Evolutionary conservation across 2,329 filamentous ascomycete species (phyloP), one percentile per base, ranked within the genome.

Genomic region (Exophiala xenobiotica): DNA sequence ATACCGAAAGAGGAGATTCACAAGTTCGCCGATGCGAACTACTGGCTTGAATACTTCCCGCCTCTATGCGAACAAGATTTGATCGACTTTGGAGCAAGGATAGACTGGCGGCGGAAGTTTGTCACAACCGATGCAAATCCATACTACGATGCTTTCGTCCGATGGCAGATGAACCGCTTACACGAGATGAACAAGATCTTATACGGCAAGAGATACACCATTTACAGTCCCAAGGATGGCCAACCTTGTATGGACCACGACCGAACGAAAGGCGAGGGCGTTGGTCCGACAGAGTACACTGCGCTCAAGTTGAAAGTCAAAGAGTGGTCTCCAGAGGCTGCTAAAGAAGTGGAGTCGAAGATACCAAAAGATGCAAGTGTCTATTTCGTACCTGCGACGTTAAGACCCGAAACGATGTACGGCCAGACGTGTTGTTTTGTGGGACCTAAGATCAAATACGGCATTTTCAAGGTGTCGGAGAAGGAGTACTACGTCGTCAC

Each of bases 391-490:
- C 88, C 93, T 9, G 93, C 93, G 12, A 97, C 93, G 49, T 80
- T 99, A 56, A 81, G 93, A 56, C 90, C 93, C 2, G 93, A 99
- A 77, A 99, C 93, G 27, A 97, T 99, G 92, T 99, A 97, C 68
- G 95, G 95, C 33, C 93, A 97, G 72, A 95, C 85, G 3, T 95
- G 89, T 74, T 96, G 91, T 69, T 99, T 97, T 63, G 89, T 99
- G 41, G 89, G 90, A 3, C 92, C 93, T 7, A 88, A 87, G 66
- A 87, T 97, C 65, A 82, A 78, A 38, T 99, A 99, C 65, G 92
- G 92, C 44, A 74, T 99, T 57, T 95, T 87, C 78, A 86, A 88
- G 69, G 81, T 81, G 38, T 79, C 78, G 4, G 78, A 85, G 53
- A 83, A 79, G 88, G 90, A 45, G 73, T 95, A 62, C 73, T 93